These are phyloP conservation scores for Daldinia caldariorum DNA, from an alignment of 495 filamentous ascomycete species.

Conservation along the genomic window DNA sequence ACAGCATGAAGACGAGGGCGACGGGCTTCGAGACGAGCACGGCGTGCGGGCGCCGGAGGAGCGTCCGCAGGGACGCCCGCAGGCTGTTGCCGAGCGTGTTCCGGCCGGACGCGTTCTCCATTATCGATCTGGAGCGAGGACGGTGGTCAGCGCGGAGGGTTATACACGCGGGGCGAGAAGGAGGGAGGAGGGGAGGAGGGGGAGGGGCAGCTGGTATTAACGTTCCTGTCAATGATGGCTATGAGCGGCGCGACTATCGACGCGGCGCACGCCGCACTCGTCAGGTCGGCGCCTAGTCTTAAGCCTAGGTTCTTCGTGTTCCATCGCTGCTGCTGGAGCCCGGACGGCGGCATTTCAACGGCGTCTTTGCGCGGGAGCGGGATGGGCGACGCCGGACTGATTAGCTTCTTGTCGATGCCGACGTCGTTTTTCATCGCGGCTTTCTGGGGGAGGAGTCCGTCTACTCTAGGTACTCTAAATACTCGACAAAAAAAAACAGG, in stretches of 20 bases:
- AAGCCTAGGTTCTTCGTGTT: constrained; percentile 78
- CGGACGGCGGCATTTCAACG: constrained; percentile 35
- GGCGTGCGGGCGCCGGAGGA: constrained; percentile 72
- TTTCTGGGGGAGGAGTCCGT: constrained; percentile 5
- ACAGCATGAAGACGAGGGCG: constrained; percentile 85
- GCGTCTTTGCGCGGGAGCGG: constrained; percentile 18
- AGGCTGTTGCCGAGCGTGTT: constrained; percentile 75
- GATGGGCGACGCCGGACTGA: constrained; percentile 11
- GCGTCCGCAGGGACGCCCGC: constrained; percentile 66
- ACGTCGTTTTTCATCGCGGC: constrained; percentile 16
- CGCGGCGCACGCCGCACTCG: constrained; percentile 80
- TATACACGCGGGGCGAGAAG: neutral
- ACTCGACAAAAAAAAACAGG: neutral
- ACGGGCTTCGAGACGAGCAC: constrained; percentile 85
- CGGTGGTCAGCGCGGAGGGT: constrained; percentile 27
- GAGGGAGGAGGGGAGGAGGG: no score
- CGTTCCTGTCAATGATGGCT: constrained; percentile 88
- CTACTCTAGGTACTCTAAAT: constrained; percentile 4
- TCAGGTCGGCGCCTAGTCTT: constrained; percentile 76
- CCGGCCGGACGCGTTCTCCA: constrained; percentile 91
- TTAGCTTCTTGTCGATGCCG: constrained; percentile 20
- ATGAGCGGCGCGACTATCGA: constrained; percentile 86
- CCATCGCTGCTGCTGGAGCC: constrained; percentile 62
- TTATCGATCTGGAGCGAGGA: constrained; percentile 73
- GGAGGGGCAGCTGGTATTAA: constrained; percentile 19